Evolutionary conservation across 2,329 filamentous ascomycete species (phyloP).

Genomic region (Ciborinia camelliae): DNA sequence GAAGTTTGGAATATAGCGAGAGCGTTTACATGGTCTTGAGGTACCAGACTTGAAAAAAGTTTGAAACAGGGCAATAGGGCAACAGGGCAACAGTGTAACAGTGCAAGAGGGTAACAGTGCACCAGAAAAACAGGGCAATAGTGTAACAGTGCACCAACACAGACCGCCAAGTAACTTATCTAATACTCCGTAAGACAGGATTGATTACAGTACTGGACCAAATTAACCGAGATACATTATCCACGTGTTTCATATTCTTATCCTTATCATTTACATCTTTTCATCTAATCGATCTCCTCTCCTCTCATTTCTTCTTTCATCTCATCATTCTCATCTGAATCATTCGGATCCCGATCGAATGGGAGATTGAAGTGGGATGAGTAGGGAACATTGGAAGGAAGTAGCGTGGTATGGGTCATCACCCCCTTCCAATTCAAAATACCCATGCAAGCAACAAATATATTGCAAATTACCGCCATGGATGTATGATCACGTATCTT

Average conservation of each 20-base stretch:
- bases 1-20: no score
- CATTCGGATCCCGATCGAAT: background rate
- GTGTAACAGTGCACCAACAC: background rate
- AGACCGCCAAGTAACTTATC: no score
- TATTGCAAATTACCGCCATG: conserved; percentile 15
- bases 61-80: no score
- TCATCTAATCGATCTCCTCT: conserved; percentile 1
- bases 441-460: conserved; percentile 14
- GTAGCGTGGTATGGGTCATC: background rate
- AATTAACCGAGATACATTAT: background rate
- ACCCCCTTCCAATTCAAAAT: conserved; percentile 7
- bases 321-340: background rate
- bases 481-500: no score
- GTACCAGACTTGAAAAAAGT: no score
- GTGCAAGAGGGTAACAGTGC: no score
- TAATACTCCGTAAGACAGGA: no score
- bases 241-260: conserved; percentile 6
- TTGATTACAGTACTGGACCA: no score
- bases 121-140: no score
- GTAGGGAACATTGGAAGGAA: background rate
- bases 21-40: no score
- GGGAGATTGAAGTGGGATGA: background rate
- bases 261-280: no score
- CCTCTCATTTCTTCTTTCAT: background rate
- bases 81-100: no score